Evolutionary conservation across 768 basidiomycete species (phyloP).

Genomic region (Leucosporidium scottii): DNA sequence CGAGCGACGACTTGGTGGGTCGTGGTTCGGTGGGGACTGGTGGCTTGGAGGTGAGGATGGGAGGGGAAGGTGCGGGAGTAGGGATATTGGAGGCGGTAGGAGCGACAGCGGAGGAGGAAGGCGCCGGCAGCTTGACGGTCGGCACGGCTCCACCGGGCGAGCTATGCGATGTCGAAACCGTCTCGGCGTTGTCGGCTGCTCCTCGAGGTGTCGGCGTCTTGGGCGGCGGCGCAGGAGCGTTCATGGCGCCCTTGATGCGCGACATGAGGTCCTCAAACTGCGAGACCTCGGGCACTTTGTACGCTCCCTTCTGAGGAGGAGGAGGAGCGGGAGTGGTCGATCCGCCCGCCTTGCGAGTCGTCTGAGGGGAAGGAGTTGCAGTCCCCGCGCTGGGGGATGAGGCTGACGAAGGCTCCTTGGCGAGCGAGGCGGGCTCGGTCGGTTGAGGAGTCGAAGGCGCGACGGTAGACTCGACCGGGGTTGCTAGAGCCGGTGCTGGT

Average conservation of each 20-base stretch:
- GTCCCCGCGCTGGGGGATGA: no score
- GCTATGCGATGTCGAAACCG: background rate
- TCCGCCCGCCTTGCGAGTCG: background rate
- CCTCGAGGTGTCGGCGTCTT: background rate
- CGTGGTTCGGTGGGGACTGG: constrained; percentile 3
- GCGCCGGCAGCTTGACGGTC: constrained; percentile 18
- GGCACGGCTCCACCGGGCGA: background rate
- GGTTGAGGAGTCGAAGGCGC: constrained; percentile 1
- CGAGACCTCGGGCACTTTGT: constrained; percentile 26
- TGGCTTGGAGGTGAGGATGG: background rate
- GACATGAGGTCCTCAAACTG: constrained; percentile 42
- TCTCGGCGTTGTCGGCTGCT: background rate
- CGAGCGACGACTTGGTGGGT: constrained; percentile 6
- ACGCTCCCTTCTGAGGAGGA: background rate
- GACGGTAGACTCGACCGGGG: background rate
- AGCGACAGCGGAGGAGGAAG: background rate
- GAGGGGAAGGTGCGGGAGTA: background rate
- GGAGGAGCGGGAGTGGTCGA: background rate
- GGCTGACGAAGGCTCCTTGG: no score
- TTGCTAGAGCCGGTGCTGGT: background rate
- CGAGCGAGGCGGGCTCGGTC: background rate
- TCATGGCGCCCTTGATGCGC: constrained; percentile 42
- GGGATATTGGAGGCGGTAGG: background rate
- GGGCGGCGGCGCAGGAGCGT: constrained; percentile 15
- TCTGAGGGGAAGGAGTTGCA: constrained; percentile 1